Evolutionary conservation across 1,284 basidiomycete genomes (phyloP).

Genomic region (Wolfiporia cocos): DNA sequence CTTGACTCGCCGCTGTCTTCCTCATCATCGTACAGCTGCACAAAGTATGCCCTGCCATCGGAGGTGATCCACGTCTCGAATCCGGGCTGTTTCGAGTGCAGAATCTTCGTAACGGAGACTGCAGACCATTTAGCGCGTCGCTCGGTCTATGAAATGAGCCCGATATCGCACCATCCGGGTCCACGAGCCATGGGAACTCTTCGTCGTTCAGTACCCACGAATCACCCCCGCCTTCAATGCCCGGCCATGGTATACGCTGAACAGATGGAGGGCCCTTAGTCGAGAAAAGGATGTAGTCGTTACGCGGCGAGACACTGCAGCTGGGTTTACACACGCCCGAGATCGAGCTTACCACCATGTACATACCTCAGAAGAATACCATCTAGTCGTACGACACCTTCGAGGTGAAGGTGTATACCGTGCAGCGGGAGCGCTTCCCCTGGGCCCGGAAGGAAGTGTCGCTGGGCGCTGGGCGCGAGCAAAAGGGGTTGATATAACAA

Average conservation of each 20-base stretch:
- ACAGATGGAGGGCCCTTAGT: constrained; percentile 65
- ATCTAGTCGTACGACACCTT: constrained; percentile 79
- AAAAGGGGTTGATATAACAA: constrained; percentile 51
- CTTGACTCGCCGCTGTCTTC: constrained; percentile 10
- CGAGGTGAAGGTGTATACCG: constrained; percentile 60
- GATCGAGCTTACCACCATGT: constrained; percentile 22
- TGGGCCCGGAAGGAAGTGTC: constrained; percentile 69
- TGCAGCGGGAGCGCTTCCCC: constrained; percentile 72
- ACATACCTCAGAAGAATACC: constrained; percentile 65
- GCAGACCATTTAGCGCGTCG: too few species aligned
- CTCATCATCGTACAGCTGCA: constrained; percentile 40
- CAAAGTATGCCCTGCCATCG: constrained; percentile 74
- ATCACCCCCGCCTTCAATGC: constrained; percentile 29
- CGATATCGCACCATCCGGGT: constrained; percentile 50
- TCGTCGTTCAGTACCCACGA: constrained; percentile 69
- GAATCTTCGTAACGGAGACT: constrained; percentile 60
- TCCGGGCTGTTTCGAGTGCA: constrained; percentile 48
- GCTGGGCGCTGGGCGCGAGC: constrained; percentile 47
- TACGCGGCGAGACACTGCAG: constrained; percentile 65
- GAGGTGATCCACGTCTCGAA: constrained; percentile 80
- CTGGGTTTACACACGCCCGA: constrained; percentile 9
- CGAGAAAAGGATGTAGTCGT: constrained; percentile 63
- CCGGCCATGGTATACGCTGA: constrained; percentile 78
- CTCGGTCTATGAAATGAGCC: too few species aligned
- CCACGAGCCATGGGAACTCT: constrained; percentile 68